phyloP scores from a whole-genome alignment of 129 eudicot species.

The Flaveria brownii region DNA sequence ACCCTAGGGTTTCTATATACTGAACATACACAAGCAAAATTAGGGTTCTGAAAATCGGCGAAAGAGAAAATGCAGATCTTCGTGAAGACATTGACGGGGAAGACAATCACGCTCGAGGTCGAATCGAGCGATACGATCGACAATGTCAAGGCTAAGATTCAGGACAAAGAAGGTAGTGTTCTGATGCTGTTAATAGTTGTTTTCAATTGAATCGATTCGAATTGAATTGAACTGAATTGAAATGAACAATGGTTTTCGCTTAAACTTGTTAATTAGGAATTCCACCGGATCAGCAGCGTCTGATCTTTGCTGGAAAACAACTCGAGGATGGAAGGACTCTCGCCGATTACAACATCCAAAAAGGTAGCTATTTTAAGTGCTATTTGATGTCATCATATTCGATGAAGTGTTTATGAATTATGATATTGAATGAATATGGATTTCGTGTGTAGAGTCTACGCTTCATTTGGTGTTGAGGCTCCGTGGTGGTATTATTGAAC shows the following conservation, averaged over 20 bases:
- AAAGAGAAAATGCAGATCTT: constrained; percentile 61
- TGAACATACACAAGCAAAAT: not conserved
- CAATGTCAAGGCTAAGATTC: constrained; percentile 64
- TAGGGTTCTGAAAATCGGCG: constrained; percentile 22
- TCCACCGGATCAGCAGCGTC: constrained; percentile 62
- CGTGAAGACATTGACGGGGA: constrained; percentile 68
- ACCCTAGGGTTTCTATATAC: not conserved
- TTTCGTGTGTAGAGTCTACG: constrained; percentile 47
- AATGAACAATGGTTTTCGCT: not conserved
- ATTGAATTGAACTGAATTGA: not conserved
- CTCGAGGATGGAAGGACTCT: constrained; percentile 69
- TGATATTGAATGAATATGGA: not conserved
- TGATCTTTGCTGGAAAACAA: constrained; percentile 62
- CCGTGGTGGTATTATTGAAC: constrained; percentile 71
- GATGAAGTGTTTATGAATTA: not conserved
- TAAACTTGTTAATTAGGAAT: constrained; percentile 38
- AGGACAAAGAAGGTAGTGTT: constrained; percentile 60
- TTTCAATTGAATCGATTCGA: not conserved
- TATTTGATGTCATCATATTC: not conserved
- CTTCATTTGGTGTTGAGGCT: constrained; percentile 70
- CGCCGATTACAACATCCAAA: constrained; percentile 66
- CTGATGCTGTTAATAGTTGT: not conserved
- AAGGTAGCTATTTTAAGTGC: constrained; percentile 29
- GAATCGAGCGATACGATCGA: constrained; percentile 65
- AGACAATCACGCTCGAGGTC: constrained; percentile 72